These are phyloP conservation scores for Xylaria castorea DNA, from an alignment of 495 filamentous ascomycete species.

Conservation along the genomic window DNA sequence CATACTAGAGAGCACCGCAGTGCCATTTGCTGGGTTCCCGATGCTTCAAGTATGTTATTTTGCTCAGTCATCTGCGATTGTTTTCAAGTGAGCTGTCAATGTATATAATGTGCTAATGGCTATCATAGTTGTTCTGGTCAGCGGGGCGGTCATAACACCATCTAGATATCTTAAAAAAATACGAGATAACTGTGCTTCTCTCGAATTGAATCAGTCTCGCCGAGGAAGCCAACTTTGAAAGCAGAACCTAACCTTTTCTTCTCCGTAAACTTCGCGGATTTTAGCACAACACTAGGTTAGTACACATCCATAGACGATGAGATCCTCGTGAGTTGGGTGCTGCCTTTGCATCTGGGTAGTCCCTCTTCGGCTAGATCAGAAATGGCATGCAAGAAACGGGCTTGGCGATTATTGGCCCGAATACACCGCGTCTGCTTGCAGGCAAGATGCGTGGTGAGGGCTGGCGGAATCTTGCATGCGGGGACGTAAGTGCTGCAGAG, in stretches of 20 bases:
- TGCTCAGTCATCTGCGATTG: not conserved
- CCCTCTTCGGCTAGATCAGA: not conserved
- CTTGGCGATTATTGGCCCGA: slow-evolving; percentile 4
- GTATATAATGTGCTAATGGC: not conserved
- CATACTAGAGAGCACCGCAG: not conserved
- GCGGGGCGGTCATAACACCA: too few relatives aligned
- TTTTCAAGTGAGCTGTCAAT: not conserved
- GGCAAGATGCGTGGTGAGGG: slow-evolving; percentile 33
- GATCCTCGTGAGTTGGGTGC: not conserved
- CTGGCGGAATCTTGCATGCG: slow-evolving; percentile 44
- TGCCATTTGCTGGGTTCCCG: not conserved
- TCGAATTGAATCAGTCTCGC: not conserved
- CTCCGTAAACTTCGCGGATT: not conserved
- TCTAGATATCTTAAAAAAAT: not conserved
- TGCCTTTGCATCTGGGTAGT: not conserved
- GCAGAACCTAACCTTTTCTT: not conserved
- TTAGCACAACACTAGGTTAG: not conserved
- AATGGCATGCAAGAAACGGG: slow-evolving; percentile 36
- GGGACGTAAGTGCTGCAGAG: slow-evolving; percentile 19
- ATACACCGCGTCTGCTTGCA: slow-evolving; percentile 24
- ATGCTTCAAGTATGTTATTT: not conserved
- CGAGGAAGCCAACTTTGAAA: not conserved
- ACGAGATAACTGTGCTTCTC: not conserved
- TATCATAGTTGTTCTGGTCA: not conserved
- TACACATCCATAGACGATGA: not conserved